Base-by-base conservation (phyloP, 2,329 filamentous ascomycete genomes). In the Trichoderma endophyticum region DNA sequence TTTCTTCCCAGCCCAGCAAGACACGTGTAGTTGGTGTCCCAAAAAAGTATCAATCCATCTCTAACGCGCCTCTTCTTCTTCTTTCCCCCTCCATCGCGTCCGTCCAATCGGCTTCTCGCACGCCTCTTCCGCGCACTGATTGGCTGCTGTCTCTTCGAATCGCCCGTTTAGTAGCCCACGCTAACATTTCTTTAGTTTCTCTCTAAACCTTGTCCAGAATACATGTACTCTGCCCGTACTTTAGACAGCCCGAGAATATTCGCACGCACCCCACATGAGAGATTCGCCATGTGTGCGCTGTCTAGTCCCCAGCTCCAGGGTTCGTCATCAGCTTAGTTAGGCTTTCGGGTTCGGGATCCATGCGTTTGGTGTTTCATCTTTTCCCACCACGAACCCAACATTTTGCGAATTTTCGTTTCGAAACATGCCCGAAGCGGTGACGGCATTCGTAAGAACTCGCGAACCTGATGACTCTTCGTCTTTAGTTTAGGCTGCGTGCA, bases 81-180 rank as follows among this genome's bases (percentile, higher is more conserved):
- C 30, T 32, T 28, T 15, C 7, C 28, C 8, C 8, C 14, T 28
- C 28, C 28, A n/a, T 18, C 64, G 64, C 64, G 64, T 68, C 9
- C 32, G 8, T 12, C 71, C 66, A 72, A 72, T 72, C 71, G 66
- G 71, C 66, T 72, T 39, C 14, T n/a, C 43, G 66, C 71, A 72
- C 67, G 24, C 32, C 34, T 9, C 32, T 3, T 65, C 11, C 9
- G n/a, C 24, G 6, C 54, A 12, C 5, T 62, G 34, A 72, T 70
- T 72, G 66, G 71, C 48, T 43, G 1, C 11, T 14, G 15, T 32
- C 62, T 60, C 57, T 54, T 57, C 54, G 32, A 57, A 57, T 57
- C 64, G 48, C 64, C 51, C 21, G 7, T 57, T 36, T 26, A 6
- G 15, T 36, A 36, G 63, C 63, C 63, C 63, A 66, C 30, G 21